Conservation (phyloP, 2,329 filamentous ascomycete species). For the Didymella segeticola region DNA sequence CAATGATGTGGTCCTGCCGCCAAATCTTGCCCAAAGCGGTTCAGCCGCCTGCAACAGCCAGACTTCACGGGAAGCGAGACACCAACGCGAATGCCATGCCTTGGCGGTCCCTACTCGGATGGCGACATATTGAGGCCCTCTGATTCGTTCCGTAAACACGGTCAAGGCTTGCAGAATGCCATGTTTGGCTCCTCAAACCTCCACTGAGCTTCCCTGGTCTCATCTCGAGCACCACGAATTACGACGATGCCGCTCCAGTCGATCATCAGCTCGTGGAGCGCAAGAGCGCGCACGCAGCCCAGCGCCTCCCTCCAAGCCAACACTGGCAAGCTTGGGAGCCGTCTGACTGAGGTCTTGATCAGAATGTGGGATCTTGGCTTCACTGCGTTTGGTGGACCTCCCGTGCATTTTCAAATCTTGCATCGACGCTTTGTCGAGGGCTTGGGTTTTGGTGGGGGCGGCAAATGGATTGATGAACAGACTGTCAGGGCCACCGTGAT, state of each 20-base stretch:
- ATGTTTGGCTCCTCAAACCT: not conserved
- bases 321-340: conserved; percentile 28
- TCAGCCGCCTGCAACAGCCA: not conserved
- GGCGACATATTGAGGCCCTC: conserved; percentile 19
- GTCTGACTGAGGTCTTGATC: conserved; percentile 36
- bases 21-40: not conserved
- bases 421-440: conserved; percentile 66
- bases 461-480: conserved; percentile 73
- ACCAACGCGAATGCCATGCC: conserved; percentile 18
- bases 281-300: conserved; percentile 23
- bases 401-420: conserved; percentile 74
- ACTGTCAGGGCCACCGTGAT: conserved; percentile 53
- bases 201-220: not conserved
- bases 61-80: conserved; percentile 4
- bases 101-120: conserved; percentile 18
- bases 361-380: conserved; percentile 67
- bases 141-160: conserved; percentile 17
- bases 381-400: conserved; percentile 71
- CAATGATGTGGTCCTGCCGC: not conserved
- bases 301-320: conserved; percentile 27
- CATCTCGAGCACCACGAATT: not conserved
- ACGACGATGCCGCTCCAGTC: conserved; percentile 26
- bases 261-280: conserved; percentile 30
- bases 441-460: conserved; percentile 55
- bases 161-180: not conserved